Evolutionary conservation across 306 rosid genomes (phyloP).

Genomic region (Bauhinia variegata): DNA sequence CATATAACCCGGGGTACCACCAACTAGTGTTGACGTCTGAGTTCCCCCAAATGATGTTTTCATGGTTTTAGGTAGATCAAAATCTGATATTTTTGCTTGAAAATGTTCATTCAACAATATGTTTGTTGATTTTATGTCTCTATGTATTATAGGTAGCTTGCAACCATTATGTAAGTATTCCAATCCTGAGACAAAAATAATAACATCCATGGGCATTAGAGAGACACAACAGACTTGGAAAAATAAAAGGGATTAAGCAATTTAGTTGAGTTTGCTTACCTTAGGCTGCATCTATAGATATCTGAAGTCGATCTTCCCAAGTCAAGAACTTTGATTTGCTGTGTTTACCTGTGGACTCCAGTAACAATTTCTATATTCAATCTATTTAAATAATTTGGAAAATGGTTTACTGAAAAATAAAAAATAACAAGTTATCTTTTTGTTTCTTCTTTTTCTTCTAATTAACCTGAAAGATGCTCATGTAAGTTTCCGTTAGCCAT

Average conservation of each 20-base stretch:
- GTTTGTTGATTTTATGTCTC: conserved; percentile 40
- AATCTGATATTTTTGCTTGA: conserved; percentile 40
- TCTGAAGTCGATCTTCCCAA: conserved; percentile 34
- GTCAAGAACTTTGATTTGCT: not conserved
- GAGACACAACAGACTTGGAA: not conserved
- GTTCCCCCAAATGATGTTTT: not conserved
- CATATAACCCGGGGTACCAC: conserved; percentile 26
- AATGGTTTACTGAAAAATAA: no score
- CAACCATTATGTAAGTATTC: conserved; percentile 25
- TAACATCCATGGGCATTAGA: not conserved
- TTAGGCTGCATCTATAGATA: conserved; percentile 32
- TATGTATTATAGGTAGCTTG: conserved; percentile 29
- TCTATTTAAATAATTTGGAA: no score
- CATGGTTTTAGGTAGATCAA: conserved; percentile 30
- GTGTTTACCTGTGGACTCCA: not conserved
- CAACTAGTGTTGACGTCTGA: conserved; percentile 26
- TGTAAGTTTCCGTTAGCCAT: conserved; percentile 37
- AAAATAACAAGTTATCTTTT: no score
- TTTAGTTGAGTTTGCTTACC: not conserved
- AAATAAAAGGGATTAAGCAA: not conserved
- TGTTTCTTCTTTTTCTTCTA: no score
- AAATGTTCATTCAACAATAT: conserved; percentile 33
- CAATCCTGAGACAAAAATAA: conserved; percentile 24
- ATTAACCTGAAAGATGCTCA: no score
- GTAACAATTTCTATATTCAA: no score